Percentiles rank a stretch among this genome's conserved stretches.
Conservation (phyloP, 371 early-diverging fungal species). For the Parasitella parasitica region DNA sequence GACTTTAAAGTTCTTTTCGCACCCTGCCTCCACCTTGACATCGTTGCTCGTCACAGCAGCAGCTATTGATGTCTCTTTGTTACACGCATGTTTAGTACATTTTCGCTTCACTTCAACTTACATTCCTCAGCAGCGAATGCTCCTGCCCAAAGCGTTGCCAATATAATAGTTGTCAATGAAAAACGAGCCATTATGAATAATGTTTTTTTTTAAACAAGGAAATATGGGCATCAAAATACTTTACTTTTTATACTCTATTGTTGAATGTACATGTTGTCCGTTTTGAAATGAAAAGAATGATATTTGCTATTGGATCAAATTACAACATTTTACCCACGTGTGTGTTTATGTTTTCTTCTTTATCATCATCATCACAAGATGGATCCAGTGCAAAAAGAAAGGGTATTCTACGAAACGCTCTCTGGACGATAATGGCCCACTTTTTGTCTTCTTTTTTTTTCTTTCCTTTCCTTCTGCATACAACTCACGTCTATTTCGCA, state of each 20-base stretch:
- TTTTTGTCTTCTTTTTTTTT: not conserved
- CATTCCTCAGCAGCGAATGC: conserved; percentile 6
- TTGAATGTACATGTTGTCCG: conserved; percentile 2
- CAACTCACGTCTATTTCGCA: not conserved
- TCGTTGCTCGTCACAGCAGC: not conserved
- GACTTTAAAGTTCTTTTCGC: conserved; percentile 12
- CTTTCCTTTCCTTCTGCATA: not conserved
- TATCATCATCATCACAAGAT: not conserved
- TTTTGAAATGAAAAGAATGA: conserved; percentile 12
- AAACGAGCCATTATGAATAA: conserved; percentile 5
- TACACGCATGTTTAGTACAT: not conserved
- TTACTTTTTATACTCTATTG: not conserved
- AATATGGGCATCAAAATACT: not conserved
- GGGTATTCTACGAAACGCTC: too few species aligned
- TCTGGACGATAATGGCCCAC: not conserved
- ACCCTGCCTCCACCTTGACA: not conserved
- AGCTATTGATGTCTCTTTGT: not conserved
- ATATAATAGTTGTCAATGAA: conserved; percentile 13
- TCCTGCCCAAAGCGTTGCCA: conserved; percentile 17
- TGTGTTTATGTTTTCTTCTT: not conserved
- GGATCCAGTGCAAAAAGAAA: not conserved
- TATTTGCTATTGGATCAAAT: conserved; percentile 6
- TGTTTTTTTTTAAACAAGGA: not conserved
- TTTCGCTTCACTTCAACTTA: too few species aligned
- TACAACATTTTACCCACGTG: conserved; percentile 4